These are phyloP conservation scores for Esteya vermicola DNA, from an alignment of 2,329 filamentous ascomycete genomes.

Conservation along the genomic window DNA sequence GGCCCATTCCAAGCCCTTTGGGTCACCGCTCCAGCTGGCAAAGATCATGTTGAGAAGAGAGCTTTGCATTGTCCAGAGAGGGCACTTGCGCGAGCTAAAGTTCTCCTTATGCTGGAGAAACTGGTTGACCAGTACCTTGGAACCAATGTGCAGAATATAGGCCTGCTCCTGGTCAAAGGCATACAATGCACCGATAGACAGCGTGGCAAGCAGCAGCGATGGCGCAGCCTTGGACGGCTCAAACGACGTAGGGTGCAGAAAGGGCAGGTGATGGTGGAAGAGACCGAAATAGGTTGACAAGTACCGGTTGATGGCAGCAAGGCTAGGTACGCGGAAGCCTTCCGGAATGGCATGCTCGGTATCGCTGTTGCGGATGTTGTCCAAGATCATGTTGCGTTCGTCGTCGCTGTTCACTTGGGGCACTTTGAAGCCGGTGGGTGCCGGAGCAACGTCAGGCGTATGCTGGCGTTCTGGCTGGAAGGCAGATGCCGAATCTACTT, in stretches of 20 bases:
- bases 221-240: conserved; percentile 66
- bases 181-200: conserved; percentile 92
- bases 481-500: conserved; percentile 58
- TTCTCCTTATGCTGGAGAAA: conserved; percentile 97
- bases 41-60: conserved; percentile 98
- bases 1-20: conserved; percentile 94
- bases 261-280: conserved; percentile 93
- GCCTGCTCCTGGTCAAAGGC: conserved; percentile 95
- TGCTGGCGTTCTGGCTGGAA: conserved; percentile 54
- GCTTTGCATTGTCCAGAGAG: conserved; percentile 96
- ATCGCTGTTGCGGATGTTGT: conserved; percentile 72
- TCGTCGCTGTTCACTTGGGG: conserved; percentile 77
- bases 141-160: conserved; percentile 93
- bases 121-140: conserved; percentile 92
- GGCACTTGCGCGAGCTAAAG: conserved; percentile 95
- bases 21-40: conserved; percentile 96
- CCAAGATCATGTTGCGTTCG: conserved; percentile 70
- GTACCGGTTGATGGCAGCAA: conserved; percentile 76
- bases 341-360: conserved; percentile 71
- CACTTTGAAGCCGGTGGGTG: conserved; percentile 52
- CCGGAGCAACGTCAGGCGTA: conserved; percentile 53
- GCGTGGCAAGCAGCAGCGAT: conserved; percentile 70
- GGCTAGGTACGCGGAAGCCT: conserved; percentile 74
- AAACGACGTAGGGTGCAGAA: conserved; percentile 87
- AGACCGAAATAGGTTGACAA: conserved; percentile 91